Percentiles rank a stretch among this genome's conserved stretches.
phyloP scores from a whole-genome alignment of 768 basidiomycete species.

The Mycena maculata region DNA sequence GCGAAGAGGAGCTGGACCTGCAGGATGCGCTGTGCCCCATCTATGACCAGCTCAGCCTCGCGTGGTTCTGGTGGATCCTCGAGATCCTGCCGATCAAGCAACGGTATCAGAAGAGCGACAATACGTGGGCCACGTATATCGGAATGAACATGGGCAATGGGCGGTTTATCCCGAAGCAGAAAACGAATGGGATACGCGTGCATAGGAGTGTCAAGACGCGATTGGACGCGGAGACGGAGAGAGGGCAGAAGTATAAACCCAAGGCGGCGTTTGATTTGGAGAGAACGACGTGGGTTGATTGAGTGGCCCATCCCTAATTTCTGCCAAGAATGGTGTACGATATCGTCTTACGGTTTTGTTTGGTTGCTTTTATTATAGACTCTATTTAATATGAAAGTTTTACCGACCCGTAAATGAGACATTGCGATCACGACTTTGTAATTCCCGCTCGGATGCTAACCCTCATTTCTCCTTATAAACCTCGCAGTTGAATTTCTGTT shows the following conservation, averaged over 20 bases:
- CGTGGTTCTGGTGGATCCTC: conserved; percentile 58
- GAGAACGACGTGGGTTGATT: conserved; percentile 49
- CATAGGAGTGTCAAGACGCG: conserved; percentile 53
- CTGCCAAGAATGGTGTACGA: no score
- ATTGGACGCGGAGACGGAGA: conserved; percentile 49
- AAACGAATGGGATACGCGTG: conserved; percentile 37
- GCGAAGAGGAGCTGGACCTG: conserved; percentile 63
- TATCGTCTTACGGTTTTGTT: no score
- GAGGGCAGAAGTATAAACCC: conserved; percentile 44
- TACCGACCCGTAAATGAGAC: no score
- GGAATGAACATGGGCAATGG: conserved; percentile 44
- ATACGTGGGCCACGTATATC: conserved; percentile 23
- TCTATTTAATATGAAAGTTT: no score
- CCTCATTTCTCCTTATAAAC: no score
- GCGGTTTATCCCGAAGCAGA: conserved; percentile 45
- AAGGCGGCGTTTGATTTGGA: conserved; percentile 47
- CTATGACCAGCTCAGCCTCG: conserved; percentile 62
- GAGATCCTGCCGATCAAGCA: conserved; percentile 32
- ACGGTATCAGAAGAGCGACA: conserved; percentile 32
- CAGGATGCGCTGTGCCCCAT: conserved; percentile 57
- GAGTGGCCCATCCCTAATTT: no score
- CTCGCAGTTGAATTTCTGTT: background rate
- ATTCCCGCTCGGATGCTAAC: no score
- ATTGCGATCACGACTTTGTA: no score
- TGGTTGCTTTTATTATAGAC: no score